Conservation (phyloP, 345 rosid species). For the Limnanthes douglasii region DNA sequence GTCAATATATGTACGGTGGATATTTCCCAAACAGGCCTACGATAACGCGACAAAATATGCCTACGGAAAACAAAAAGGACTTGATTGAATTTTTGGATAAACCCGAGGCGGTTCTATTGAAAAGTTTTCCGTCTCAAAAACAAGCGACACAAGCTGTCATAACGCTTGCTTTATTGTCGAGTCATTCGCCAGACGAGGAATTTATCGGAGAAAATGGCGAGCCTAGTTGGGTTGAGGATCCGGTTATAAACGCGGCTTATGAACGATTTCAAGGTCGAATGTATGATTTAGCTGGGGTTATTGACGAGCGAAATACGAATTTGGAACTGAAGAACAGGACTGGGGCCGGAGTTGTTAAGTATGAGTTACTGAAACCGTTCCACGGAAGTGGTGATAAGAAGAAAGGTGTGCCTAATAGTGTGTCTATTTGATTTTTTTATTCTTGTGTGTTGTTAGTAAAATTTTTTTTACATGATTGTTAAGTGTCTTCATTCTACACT, state of each 20-base stretch:
- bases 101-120: conserved; percentile 12
- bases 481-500: too few species aligned
- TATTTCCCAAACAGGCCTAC: conserved; percentile 22
- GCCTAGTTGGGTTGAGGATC: conserved; percentile 11
- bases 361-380: conserved; percentile 16
- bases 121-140: conserved; percentile 12
- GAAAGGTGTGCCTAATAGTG: conserved; percentile 15
- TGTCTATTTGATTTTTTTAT: conserved; percentile 17
- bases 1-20: conserved; percentile 19
- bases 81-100: conserved; percentile 7
- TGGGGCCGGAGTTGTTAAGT: conserved; percentile 19
- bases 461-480: too few species aligned
- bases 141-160: conserved; percentile 21
- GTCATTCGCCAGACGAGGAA: conserved; percentile 21
- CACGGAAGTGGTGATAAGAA: conserved; percentile 13
- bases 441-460: too few species aligned
- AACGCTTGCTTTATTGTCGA: conserved; percentile 15
- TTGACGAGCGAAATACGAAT: conserved; percentile 15
- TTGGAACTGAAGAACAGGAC: conserved; percentile 15
- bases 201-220: conserved; percentile 10
- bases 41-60: conserved; percentile 11
- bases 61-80: conserved; percentile 14
- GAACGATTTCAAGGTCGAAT: conserved; percentile 12
- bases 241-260: conserved; percentile 12
- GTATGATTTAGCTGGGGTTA: conserved; percentile 13